phyloP scores from a whole-genome alignment of 306 rosid species.

The Medicago ruthenica region DNA sequence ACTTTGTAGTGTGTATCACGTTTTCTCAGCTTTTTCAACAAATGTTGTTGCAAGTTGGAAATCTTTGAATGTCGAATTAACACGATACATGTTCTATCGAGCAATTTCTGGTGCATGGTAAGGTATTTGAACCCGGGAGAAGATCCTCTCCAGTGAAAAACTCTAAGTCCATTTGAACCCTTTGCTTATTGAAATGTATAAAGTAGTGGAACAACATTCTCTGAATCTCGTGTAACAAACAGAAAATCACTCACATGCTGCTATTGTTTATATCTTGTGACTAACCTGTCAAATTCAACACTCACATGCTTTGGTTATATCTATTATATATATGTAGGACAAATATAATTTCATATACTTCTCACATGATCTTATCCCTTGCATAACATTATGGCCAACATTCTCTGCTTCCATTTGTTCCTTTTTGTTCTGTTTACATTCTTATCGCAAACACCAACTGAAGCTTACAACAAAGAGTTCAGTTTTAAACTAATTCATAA shows the following conservation, averaged over 20 bases:
- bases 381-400: conserved; percentile 47
- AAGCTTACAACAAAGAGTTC: conserved; percentile 45
- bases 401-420: conserved; percentile 32
- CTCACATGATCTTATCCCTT: conserved; percentile 32
- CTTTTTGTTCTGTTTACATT: conserved; percentile 29
- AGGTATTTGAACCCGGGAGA: conserved; percentile 27
- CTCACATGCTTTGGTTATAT: conserved; percentile 32
- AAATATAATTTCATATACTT: background rate
- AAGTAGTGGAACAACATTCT: conserved; percentile 9
- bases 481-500: conserved; percentile 45
- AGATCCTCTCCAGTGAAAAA: too few species aligned
- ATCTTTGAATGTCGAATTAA: conserved; percentile 16
- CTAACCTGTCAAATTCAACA: conserved; percentile 24
- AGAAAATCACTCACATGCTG: conserved; percentile 44
- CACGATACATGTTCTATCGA: background rate
- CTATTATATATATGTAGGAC: conserved; percentile 16
- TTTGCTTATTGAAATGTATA: conserved; percentile 2
- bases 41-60: conserved; percentile 2
- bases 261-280: conserved; percentile 46
- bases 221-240: conserved; percentile 24
- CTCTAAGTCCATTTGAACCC: too few species aligned
- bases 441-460: conserved; percentile 33
- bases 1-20: background rate
- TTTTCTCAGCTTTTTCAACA: conserved; percentile 14
- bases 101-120: background rate